A percentile compares a stretch with the other conserved stretches of the same genome.
phyloP scores from a whole-genome alignment of 805 yeast genomes.

The Hyphopichia homilentoma region DNA sequence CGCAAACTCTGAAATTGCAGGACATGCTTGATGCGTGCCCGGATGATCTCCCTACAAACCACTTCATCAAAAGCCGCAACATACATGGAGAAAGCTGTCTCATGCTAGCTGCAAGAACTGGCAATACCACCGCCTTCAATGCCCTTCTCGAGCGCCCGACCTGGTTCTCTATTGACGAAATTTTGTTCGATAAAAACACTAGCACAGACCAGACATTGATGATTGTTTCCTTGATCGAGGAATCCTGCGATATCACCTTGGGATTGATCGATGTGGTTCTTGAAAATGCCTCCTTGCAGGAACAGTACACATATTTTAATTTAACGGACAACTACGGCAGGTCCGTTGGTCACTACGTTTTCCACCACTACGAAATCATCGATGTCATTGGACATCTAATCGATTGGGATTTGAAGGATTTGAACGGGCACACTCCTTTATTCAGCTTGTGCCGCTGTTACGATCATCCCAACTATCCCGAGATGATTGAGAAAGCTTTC shows the following conservation, averaged over 20 bases:
- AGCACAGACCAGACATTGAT: slow-evolving; percentile 53
- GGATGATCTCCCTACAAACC: slow-evolving; percentile 13
- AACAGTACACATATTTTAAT: slow-evolving; percentile 47
- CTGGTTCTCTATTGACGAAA: slow-evolving; percentile 61
- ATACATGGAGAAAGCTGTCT: slow-evolving; percentile 68
- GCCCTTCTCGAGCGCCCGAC: slow-evolving; percentile 43
- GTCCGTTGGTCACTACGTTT: slow-evolving; percentile 70
- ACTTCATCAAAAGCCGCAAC: slow-evolving; percentile 22
- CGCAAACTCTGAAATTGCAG: slow-evolving; percentile 16
- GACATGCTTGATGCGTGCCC: slow-evolving; percentile 7
- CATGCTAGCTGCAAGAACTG: slow-evolving; percentile 54
- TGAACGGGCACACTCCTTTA: slow-evolving; percentile 71
- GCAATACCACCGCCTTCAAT: slow-evolving; percentile 42
- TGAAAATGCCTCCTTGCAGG: slow-evolving; percentile 40
- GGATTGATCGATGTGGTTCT: slow-evolving; percentile 41
- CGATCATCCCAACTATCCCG: slow-evolving; percentile 64
- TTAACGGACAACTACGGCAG: slow-evolving; percentile 50
- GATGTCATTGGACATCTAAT: slow-evolving; percentile 51
- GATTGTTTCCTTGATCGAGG: slow-evolving; percentile 56
- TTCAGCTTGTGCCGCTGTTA: slow-evolving; percentile 74
- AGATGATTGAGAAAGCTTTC: slow-evolving; percentile 46
- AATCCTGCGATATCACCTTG: slow-evolving; percentile 43
- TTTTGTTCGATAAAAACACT: slow-evolving; percentile 59
- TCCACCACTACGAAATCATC: slow-evolving; percentile 52
- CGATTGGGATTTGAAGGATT: slow-evolving; percentile 68